phyloP scores from a whole-genome alignment of 768 basidiomycete genomes.

The Tylopilus felleus region DNA sequence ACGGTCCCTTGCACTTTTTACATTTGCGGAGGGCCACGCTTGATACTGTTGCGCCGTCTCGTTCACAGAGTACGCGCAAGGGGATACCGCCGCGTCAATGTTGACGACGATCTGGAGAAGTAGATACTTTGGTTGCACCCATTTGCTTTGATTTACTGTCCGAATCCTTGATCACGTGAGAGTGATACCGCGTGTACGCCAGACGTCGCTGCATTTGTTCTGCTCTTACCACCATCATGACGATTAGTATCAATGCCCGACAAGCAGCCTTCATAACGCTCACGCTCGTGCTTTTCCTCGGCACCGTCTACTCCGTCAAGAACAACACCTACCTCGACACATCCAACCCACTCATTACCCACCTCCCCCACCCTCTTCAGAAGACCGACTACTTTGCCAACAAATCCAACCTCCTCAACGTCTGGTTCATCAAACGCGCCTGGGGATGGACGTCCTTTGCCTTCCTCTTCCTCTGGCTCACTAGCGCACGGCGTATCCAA shows the following conservation, averaged over 20 bases:
- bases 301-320: constrained; percentile 63
- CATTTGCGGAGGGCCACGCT: constrained; percentile 42
- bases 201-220: no score
- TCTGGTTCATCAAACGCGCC: constrained; percentile 82
- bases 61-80: constrained; percentile 35
- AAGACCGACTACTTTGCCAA: constrained; percentile 69
- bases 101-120: constrained; percentile 52
- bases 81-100: constrained; percentile 44
- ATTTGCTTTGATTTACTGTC: no score
- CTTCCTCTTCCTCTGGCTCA: constrained; percentile 57
- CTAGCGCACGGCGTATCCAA: constrained; percentile 47
- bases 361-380: constrained; percentile 67
- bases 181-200: not conserved
- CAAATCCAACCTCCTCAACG: constrained; percentile 80
- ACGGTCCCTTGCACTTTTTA: constrained; percentile 44
- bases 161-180: not conserved
- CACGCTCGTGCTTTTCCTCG: constrained; percentile 48
- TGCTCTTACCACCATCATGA: constrained; percentile 7
- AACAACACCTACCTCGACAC: constrained; percentile 79
- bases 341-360: constrained; percentile 67
- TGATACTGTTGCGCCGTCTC: constrained; percentile 35
- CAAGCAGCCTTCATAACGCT: constrained; percentile 40
- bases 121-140: constrained; percentile 27
- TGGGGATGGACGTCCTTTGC: constrained; percentile 87
- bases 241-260: constrained; percentile 18